Conservation (phyloP, 805 yeast genomes). For the Schizosaccharomyces lindneri region DNA sequence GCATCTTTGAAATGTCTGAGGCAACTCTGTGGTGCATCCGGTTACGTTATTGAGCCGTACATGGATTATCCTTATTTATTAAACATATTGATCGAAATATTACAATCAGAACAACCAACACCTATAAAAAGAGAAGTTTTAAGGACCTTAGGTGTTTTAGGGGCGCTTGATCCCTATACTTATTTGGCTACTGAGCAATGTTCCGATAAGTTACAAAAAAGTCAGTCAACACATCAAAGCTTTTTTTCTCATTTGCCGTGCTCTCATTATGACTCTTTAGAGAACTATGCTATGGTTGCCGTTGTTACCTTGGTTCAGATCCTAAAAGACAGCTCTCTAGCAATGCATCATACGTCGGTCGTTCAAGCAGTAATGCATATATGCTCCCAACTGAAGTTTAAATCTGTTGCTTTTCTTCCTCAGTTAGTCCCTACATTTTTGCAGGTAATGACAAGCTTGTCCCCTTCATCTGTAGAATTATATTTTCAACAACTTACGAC, state of each 20-base stretch:
- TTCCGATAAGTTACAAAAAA: constrained; percentile 23
- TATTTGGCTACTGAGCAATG: constrained; percentile 71
- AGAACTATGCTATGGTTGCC: constrained; percentile 87
- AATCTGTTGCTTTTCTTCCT: constrained; percentile 67
- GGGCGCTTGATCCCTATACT: constrained; percentile 91
- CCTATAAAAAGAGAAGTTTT: constrained; percentile 68
- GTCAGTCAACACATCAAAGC: constrained; percentile 72
- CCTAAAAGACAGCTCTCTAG: constrained; percentile 59
- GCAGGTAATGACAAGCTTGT: constrained; percentile 55
- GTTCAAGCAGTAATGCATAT: constrained; percentile 81
- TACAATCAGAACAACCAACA: constrained; percentile 56
- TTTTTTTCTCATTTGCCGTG: constrained; percentile 78
- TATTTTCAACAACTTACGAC: constrained; percentile 73
- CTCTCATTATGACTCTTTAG: constrained; percentile 70
- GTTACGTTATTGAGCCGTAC: constrained; percentile 88
- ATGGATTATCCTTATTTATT: constrained; percentile 74
- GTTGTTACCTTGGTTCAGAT: constrained; percentile 63
- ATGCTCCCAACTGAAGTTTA: constrained; percentile 62
- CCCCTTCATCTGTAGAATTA: constrained; percentile 54
- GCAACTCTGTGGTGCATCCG: constrained; percentile 70
- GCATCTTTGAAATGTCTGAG: constrained; percentile 76
- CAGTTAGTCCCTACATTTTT: constrained; percentile 73
- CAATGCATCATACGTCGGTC: constrained; percentile 68
- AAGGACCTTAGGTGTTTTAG: constrained; percentile 68
- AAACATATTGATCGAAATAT: constrained; percentile 53